Percentiles rank a stretch among this genome's conserved stretches.
phyloP scores from a whole-genome alignment of 1,284 basidiomycete genomes.

The Ustilago nuda region DNA sequence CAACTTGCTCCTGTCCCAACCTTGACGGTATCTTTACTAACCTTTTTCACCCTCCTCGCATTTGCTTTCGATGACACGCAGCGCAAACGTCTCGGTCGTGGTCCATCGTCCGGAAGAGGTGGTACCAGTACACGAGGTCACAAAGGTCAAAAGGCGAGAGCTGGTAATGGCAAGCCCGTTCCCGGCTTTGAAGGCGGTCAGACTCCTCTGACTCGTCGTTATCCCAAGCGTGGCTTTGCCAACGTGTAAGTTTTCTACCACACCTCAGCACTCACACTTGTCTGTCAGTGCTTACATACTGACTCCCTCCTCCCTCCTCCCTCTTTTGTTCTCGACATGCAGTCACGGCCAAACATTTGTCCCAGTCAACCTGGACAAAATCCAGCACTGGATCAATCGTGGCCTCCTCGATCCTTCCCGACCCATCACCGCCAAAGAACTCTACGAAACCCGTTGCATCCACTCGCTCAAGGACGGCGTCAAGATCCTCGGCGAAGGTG shows the following conservation, averaged over 20 bases:
- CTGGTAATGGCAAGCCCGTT: slow-evolving; percentile 87
- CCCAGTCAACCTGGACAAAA: slow-evolving; percentile 84
- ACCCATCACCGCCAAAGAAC: slow-evolving; percentile 88
- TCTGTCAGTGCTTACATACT: background rate
- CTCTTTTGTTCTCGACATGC: slow-evolving; percentile 10
- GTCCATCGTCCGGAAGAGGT: slow-evolving; percentile 88
- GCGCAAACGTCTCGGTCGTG: slow-evolving; percentile 94
- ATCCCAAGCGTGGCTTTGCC: slow-evolving; percentile 93
- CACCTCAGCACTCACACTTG: background rate
- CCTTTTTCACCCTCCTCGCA: background rate
- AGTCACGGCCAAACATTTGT: slow-evolving; percentile 75
- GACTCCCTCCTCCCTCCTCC: background rate
- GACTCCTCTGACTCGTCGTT: slow-evolving; percentile 88
- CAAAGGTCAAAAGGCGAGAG: slow-evolving; percentile 94
- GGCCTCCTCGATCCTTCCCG: slow-evolving; percentile 81
- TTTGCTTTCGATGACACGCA: slow-evolving; percentile 27
- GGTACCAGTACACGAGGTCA: slow-evolving; percentile 92
- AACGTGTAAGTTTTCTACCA: slow-evolving; percentile 79
- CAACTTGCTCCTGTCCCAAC: background rate
- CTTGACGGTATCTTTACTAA: background rate
- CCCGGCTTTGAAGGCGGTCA: slow-evolving; percentile 92
- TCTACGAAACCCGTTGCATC: slow-evolving; percentile 85
- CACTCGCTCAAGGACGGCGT: slow-evolving; percentile 89
- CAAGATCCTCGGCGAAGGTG: slow-evolving; percentile 87
- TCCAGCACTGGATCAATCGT: slow-evolving; percentile 90